These are phyloP conservation scores for Globisporangium camurandrum DNA, from an alignment of 352 stramenopile genomes.

Conservation along the genomic window DNA sequence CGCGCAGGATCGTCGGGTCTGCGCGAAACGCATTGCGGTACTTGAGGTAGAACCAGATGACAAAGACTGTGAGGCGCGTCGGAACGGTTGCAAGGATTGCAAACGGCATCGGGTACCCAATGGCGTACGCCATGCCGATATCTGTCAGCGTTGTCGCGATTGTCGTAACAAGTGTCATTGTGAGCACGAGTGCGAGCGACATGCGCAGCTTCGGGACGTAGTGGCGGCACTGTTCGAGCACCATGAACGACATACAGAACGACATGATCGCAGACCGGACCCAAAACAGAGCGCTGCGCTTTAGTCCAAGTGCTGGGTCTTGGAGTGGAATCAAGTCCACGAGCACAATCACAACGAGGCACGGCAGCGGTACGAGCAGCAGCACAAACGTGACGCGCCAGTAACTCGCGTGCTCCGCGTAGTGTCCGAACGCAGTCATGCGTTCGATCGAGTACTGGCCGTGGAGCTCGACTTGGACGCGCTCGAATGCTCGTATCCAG, in stretches of 20 bases:
- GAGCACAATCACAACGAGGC: neutral
- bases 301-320: neutral
- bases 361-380: slow-evolving; percentile 9
- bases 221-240: slow-evolving; percentile 13
- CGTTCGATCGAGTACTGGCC: slow-evolving; percentile 15
- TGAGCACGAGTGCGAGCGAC: slow-evolving; percentile 5
- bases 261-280: slow-evolving; percentile 10
- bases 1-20: slow-evolving; percentile 6
- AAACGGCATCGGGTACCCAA: slow-evolving; percentile 33
- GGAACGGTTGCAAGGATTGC: slow-evolving; percentile 12
- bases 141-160: slow-evolving; percentile 3
- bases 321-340: slow-evolving; percentile 8
- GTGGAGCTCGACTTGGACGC: slow-evolving; percentile 19
- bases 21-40: slow-evolving; percentile 19
- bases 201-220: slow-evolving; percentile 19
- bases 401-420: neutral
- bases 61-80: slow-evolving; percentile 5
- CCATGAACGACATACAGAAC: slow-evolving; percentile 14
- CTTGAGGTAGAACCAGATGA: slow-evolving; percentile 12
- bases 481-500: too few relatives aligned
- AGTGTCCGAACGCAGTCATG: neutral
- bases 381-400: neutral
- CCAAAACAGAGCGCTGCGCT: slow-evolving; percentile 10
- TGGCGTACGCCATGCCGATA: slow-evolving; percentile 7
- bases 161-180: slow-evolving; percentile 6